Evolutionary conservation across 2,329 filamentous ascomycete genomes (phyloP), one percentile per base, ranked within the genome.

Genomic region (Triangularia verruculosa): DNA sequence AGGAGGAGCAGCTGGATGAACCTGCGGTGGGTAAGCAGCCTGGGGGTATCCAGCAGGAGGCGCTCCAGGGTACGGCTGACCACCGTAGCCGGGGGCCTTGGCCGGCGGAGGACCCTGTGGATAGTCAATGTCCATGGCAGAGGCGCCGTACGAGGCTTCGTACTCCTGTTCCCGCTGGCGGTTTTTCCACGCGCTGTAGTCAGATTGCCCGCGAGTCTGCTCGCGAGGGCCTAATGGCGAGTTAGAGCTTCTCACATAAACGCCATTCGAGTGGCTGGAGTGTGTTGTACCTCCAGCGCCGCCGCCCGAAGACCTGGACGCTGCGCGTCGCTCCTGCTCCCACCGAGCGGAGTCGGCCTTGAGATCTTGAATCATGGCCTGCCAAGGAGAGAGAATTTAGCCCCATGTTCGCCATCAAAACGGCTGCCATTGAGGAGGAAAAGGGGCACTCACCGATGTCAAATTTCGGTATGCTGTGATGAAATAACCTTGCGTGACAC

Each of bases 401-500:
- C 51, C 22, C 22, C 51, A 15, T 47, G 39, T 17, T 20, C 39
- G 7, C 27, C 27, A 12, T 22, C 43, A 13, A 52, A 9, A 55
- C 52, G 7, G 1, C 22, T 12, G 55, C 22, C 22, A n/a, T 58
- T 15, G 22, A 32, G 22, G 47, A 22, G 12, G 25, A 28, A 32
- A 24, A 55, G 66, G 24, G 52, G 61, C 54, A 79, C 88, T 79
- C 83, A 92, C 90, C 72, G 88, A 88, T 70, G 90, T 93, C 73
- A 93, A 78, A 74, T 92, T 91, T 67, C 90, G 85, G 77, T 93
- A 93, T 66, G 89, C 90, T 57, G 87, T 91, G 75, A 93, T 91
- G 76, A 86, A 91, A 78, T 90, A 93, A 70, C 90, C 90, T 72
- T 86, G 83, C 67, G 87, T 86, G 68, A 84, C 79, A 78, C 89